A percentile compares a stretch with the other conserved stretches of the same genome.
Evolutionary conservation across 176 grass and related monocot species (phyloP).

Genomic region (Eleusine coracana): DNA sequence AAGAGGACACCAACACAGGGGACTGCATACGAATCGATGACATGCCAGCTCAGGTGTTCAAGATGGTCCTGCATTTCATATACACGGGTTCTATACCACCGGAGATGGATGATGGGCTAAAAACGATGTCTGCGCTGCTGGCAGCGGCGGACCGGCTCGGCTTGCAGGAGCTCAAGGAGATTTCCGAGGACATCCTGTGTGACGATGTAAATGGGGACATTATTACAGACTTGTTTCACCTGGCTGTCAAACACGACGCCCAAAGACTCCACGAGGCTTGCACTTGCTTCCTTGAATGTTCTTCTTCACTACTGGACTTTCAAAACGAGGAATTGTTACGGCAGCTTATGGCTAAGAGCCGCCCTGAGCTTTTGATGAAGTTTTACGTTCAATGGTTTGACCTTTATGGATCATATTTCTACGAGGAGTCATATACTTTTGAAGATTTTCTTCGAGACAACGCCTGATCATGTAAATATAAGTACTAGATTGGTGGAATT

Average conservation of each 20-base stretch:
- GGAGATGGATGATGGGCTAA: too few relatives aligned
- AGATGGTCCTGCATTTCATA: background rate
- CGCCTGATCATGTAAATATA: background rate
- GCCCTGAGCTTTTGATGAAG: background rate
- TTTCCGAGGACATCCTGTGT: slow-evolving; percentile 1
- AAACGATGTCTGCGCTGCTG: too few relatives aligned
- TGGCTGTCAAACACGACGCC: background rate
- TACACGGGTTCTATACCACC: background rate
- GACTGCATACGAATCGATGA: background rate
- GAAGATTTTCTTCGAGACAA: background rate
- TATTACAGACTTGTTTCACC: background rate
- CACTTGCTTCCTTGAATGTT: slow-evolving; percentile 10
- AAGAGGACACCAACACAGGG: too few relatives aligned
- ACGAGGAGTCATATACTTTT: too few relatives aligned
- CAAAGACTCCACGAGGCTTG: background rate
- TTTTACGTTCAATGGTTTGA: background rate
- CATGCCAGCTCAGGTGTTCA: background rate
- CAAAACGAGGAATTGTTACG: background rate
- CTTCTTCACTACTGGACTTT: background rate
- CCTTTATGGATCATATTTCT: too few relatives aligned
- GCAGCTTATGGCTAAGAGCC: background rate
- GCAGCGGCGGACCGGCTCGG: slow-evolving; percentile 36
- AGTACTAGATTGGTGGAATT: too few relatives aligned
- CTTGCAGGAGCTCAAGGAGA: slow-evolving; percentile 37
- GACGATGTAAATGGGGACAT: background rate